phyloP scores from a whole-genome alignment of 2,329 filamentous ascomycete species.

The Mollisiaceae sp. region DNA sequence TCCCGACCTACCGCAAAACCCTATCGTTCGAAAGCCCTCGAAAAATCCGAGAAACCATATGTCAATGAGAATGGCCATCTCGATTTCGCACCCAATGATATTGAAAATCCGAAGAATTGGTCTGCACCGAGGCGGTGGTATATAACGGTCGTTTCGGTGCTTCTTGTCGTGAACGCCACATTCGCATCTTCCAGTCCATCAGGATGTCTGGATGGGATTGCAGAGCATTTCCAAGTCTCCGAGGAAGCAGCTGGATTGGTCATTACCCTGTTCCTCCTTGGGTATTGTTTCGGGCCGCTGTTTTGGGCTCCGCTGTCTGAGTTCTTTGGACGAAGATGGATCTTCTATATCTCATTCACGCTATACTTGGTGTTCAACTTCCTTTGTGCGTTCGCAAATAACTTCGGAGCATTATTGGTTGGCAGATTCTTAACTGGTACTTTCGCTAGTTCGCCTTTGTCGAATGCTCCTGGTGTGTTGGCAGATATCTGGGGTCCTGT shows the following conservation, averaged over 20 bases:
- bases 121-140: conserved; percentile 45
- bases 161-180: conserved; percentile 49
- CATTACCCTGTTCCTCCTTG: conserved; percentile 51
- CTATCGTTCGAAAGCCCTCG: conserved; percentile 34
- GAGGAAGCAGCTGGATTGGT: conserved; percentile 48
- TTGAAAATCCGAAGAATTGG: conserved; percentile 50
- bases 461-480: conserved; percentile 66
- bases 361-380: conserved; percentile 66
- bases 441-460: conserved; percentile 65
- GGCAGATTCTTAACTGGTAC: conserved; percentile 70
- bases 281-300: conserved; percentile 52
- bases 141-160: conserved; percentile 46
- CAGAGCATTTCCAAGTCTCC: conserved; percentile 44
- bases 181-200: conserved; percentile 50
- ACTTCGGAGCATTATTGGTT: conserved; percentile 63
- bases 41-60: conserved; percentile 21
- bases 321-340: conserved; percentile 63
- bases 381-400: conserved; percentile 61
- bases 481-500: conserved; percentile 63
- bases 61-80: conserved; percentile 39
- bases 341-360: conserved; percentile 64
- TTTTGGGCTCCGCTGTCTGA: conserved; percentile 51
- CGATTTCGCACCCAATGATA: conserved; percentile 50
- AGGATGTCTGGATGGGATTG: conserved; percentile 46
- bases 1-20: conserved; percentile 39